Evolutionary conservation across 2,329 filamentous ascomycete genomes (phyloP).

Genomic region (Aspergillus eucalypticola): DNA sequence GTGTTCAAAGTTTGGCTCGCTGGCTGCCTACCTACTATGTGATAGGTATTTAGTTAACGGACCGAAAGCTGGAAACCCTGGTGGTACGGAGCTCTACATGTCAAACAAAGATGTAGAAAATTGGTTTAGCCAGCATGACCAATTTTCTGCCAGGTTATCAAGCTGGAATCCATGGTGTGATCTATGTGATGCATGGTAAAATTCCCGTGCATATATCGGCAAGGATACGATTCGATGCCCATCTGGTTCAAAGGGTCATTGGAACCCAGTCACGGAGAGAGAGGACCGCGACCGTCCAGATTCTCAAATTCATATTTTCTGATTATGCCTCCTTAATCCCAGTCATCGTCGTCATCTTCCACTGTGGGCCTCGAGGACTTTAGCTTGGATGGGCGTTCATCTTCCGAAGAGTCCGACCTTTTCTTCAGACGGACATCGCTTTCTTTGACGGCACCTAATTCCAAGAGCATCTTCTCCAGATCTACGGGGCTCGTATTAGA

Average conservation of each 20-base stretch:
- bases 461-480: conserved; percentile 77
- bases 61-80: neutral
- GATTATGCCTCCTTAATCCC: conserved; percentile 51
- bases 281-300: neutral
- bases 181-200: neutral
- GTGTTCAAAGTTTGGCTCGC: too few species aligned
- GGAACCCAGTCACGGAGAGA: neutral
- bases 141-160: neutral
- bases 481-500: conserved; percentile 45
- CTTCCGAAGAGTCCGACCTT: conserved; percentile 56
- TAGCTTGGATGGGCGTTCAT: conserved; percentile 55
- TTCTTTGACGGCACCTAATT: conserved; percentile 75
- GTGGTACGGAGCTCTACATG: neutral
- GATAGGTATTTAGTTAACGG: too few species aligned
- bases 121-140: neutral
- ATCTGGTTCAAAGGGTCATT: neutral
- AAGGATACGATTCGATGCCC: neutral
- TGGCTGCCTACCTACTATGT: too few species aligned
- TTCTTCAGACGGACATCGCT: conserved; percentile 74
- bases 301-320: neutral
- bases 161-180: neutral
- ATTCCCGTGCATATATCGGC: neutral
- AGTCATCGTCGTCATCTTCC: conserved; percentile 56
- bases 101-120: neutral
- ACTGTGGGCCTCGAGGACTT: conserved; percentile 32